Conservation (phyloP, 371 early-diverging fungal species). For the Phascolomyces articulosus region DNA sequence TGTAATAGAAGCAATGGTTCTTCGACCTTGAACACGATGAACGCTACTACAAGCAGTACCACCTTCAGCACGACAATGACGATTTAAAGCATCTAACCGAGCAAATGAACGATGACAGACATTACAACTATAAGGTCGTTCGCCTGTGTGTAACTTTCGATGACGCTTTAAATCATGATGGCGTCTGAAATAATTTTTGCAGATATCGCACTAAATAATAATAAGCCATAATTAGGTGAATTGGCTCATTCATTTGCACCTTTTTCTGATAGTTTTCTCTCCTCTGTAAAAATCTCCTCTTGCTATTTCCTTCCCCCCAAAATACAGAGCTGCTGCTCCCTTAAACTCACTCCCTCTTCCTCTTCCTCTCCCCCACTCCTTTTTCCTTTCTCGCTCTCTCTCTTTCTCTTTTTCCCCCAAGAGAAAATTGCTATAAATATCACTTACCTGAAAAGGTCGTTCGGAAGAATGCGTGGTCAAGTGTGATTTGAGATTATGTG, state of each 20-base stretch:
- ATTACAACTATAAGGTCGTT: conserved; percentile 59
- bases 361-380: not conserved
- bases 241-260: too few species aligned
- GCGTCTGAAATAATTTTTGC: conserved; percentile 52
- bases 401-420: too few species aligned
- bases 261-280: too few species aligned
- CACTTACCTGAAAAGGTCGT: conserved; percentile 46
- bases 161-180: conserved; percentile 70
- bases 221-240: conserved; percentile 2
- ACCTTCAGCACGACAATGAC: conserved; percentile 70
- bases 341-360: not conserved
- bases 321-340: too few species aligned
- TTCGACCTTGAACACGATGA: conserved; percentile 7
- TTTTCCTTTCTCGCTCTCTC: not conserved
- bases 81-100: conserved; percentile 71
- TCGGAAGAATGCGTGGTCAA: conserved; percentile 47
- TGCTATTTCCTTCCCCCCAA: too few species aligned
- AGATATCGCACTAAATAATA: conserved; percentile 33
- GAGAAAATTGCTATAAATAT: conserved; percentile 7
- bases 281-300: too few species aligned
- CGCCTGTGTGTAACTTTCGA: conserved; percentile 65
- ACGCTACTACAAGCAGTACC: conserved; percentile 50
- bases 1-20: conserved; percentile 9
- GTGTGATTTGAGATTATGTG: conserved; percentile 55
- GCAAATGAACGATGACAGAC: conserved; percentile 66